Base-by-base conservation (phyloP, 2,329 filamentous ascomycete genomes). In the Zymoseptoria pseudotritici region DNA sequence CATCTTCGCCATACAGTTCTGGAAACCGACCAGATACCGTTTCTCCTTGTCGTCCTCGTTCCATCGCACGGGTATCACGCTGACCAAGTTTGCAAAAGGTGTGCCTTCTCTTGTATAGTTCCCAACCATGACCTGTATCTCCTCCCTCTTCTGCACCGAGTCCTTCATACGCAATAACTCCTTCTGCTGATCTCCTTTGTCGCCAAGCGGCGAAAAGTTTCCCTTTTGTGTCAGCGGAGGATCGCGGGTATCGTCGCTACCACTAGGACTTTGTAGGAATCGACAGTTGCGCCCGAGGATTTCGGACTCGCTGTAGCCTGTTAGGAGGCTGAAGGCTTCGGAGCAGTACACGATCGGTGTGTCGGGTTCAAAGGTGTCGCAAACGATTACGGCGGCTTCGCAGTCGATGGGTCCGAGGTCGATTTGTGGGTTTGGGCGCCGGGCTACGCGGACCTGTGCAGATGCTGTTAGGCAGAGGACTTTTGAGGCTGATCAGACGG, bases 311-410 rank as follows among this genome's bases (percentile, higher is more conserved):
- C 36, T 29, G 24, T 57, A 57, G 26, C 55, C 55, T 13, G 55
- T 57, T 3, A 57, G 50, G 17, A n/a, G 10, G 20, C 26, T 29
- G 31, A 57, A 57, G n/a, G 55, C 46, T 31, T 57, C 55, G 3
- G 55, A 57, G 50, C 55, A 57, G 26, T 57, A 57, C 2, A 57
- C 55, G 17, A 57, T 57, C 9, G 55, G 55, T 17, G 22, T 50
- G 50, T 57, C 55, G 10, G 21, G 21, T 19, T 29, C 11, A 5
- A 31, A 42, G 5, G 26, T 57, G 46, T 57, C 55, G 46, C 55
- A 57, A 2, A 57, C 46, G 21, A 57, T 57, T 5, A 57, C 51
- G 46, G 55, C 55, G 17, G 55, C 55, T 26, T 49, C 31, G 22
- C 55, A 57, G 13, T 57, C 55, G 17, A 57, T 50, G 46, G 46